These are phyloP conservation scores for Cryptococcus sp. DNA, from an alignment of 1,284 basidiomycete genomes.

Conservation along the genomic window DNA sequence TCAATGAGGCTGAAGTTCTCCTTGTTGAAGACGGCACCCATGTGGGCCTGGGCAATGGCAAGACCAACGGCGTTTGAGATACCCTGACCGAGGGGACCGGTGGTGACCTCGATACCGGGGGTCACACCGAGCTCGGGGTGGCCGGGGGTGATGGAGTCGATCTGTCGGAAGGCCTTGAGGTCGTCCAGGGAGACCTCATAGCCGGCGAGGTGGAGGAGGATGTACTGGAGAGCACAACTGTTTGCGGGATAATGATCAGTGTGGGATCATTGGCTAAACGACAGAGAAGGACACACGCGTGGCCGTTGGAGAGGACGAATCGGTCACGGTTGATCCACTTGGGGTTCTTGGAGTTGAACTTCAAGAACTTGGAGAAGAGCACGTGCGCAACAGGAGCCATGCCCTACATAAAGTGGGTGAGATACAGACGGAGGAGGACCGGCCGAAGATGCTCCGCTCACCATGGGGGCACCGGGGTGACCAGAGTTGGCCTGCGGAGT, in stretches of 20 bases:
- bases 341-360: constrained; percentile 78
- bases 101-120: constrained; percentile 92
- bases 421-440: not conserved
- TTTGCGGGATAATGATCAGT: constrained; percentile 6
- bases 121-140: constrained; percentile 87
- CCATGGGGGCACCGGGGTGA: constrained; percentile 87
- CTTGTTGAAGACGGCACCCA: constrained; percentile 85
- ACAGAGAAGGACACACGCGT: constrained; percentile 37
- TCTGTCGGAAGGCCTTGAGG: constrained; percentile 57
- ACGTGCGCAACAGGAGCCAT: constrained; percentile 87
- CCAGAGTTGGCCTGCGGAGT: constrained; percentile 76
- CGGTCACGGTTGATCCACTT: constrained; percentile 88
- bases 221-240: constrained; percentile 64
- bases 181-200: constrained; percentile 55
- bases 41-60: constrained; percentile 87
- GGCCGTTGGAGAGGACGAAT: constrained; percentile 52
- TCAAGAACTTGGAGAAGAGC: constrained; percentile 76
- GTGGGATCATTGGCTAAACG: not conserved
- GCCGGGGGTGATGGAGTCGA: constrained; percentile 84
- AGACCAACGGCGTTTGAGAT: constrained; percentile 89
- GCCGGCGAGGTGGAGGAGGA: constrained; percentile 51
- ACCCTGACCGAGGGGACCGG: constrained; percentile 92
- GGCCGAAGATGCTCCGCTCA: constrained; percentile 25
- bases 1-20: constrained; percentile 77
- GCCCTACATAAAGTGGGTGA: constrained; percentile 43